Percentiles rank a stretch among this genome's conserved stretches.
Conservation (phyloP, 2,329 filamentous ascomycete species). For the Ceratocystis lukuohia region DNA sequence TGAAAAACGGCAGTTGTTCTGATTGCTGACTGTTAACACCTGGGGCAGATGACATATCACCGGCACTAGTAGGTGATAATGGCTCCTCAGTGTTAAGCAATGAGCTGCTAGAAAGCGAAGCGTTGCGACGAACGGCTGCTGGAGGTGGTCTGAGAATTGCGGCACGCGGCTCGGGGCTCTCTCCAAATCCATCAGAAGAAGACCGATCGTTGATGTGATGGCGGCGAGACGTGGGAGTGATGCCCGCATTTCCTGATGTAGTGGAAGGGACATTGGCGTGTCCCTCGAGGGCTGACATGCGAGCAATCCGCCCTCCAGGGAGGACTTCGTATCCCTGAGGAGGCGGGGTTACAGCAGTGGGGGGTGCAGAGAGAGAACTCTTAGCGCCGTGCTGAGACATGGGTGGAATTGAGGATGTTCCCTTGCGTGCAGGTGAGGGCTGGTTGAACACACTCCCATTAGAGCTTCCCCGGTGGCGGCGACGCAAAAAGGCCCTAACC, state of each 20-base stretch:
- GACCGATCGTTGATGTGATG: conserved; percentile 42
- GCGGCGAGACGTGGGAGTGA: conserved; percentile 21
- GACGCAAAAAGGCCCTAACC: conserved; percentile 40
- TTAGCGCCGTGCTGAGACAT: conserved; percentile 22
- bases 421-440: conserved; percentile 56
- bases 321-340: conserved; percentile 57
- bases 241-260: conserved; percentile 11
- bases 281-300: conserved; percentile 87
- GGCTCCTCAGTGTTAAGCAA: conserved; percentile 56
- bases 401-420: conserved; percentile 31
- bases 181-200: conserved; percentile 58
- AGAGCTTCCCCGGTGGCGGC: conserved; percentile 47
- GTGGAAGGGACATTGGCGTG: conserved; percentile 46
- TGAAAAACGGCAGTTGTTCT: conserved; percentile 91
- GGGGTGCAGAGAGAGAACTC: conserved; percentile 18
- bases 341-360: conserved; percentile 15
- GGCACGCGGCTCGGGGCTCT: conserved; percentile 54
- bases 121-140: conserved; percentile 53
- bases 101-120: conserved; percentile 80
- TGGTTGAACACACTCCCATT: conserved; percentile 72
- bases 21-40: conserved; percentile 79
- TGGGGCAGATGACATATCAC: conserved; percentile 70
- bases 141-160: conserved; percentile 43
- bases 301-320: conserved; percentile 77
- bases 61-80: conserved; percentile 60